Conservation (phyloP, 768 basidiomycete genomes). For the Kwoniella europaea region DNA sequence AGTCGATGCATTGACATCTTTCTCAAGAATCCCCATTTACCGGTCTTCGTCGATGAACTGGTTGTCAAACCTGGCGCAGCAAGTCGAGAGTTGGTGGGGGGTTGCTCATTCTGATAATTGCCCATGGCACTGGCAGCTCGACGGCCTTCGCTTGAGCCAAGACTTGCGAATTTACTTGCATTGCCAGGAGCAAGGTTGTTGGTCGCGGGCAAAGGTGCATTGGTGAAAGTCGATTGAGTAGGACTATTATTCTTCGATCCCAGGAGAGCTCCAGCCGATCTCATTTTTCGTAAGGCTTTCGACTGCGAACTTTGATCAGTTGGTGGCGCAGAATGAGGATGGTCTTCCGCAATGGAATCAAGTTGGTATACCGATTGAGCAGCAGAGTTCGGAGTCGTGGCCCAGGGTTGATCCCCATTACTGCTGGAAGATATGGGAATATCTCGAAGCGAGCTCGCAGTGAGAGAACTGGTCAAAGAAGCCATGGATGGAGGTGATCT, state of each 20-base stretch:
- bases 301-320: conserved; percentile 4
- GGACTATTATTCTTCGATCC: conserved; percentile 21
- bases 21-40: conserved; percentile 93
- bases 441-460: conserved; percentile 34
- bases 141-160: conserved; percentile 28
- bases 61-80: conserved; percentile 25
- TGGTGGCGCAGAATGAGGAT: conserved; percentile 32
- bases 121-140: conserved; percentile 38
- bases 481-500: conserved; percentile 26
- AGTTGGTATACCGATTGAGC: conserved; percentile 32
- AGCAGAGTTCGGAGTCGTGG: conserved; percentile 26
- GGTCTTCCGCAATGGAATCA: conserved; percentile 39
- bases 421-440: neutral
- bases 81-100: conserved; percentile 4
- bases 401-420: conserved; percentile 14
- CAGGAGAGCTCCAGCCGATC: conserved; percentile 46
- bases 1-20: conserved; percentile 99
- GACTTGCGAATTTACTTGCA: conserved; percentile 31
- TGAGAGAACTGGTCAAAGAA: conserved; percentile 31
- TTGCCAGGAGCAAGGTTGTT: conserved; percentile 5
- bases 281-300: conserved; percentile 43
- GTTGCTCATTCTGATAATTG: conserved; percentile 27
- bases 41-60: conserved; percentile 61
- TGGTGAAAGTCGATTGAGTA: conserved; percentile 4
- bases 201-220: neutral